These are phyloP conservation scores for Ceratobasidium sp. DNA, from an alignment of 1,284 basidiomycete species.

Conservation along the genomic window DNA sequence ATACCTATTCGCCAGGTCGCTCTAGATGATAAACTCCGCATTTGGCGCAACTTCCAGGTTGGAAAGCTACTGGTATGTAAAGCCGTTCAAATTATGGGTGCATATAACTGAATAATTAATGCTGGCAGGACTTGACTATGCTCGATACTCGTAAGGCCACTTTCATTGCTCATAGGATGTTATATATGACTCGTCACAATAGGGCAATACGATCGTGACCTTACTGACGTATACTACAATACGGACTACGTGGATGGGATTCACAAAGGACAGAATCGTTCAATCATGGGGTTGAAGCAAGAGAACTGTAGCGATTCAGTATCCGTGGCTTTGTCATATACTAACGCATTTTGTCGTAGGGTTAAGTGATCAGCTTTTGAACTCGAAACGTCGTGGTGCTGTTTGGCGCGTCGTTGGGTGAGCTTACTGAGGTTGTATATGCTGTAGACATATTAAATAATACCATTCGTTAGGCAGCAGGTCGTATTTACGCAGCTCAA, in stretches of 20 bases:
- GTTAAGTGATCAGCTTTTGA: conserved; percentile 60
- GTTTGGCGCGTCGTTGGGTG: conserved; percentile 67
- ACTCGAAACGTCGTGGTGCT: conserved; percentile 60
- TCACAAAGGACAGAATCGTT: conserved; percentile 51
- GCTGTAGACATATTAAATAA: conserved; percentile 5
- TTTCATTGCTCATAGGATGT: not conserved
- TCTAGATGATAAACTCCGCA: conserved; percentile 65
- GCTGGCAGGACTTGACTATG: conserved; percentile 46
- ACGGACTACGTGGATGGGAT: conserved; percentile 50
- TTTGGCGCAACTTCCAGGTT: conserved; percentile 72
- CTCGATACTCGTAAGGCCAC: conserved; percentile 49
- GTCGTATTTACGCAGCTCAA: conserved; percentile 63
- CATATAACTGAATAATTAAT: conserved; percentile 48
- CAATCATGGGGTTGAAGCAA: conserved; percentile 65
- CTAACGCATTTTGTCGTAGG: conserved; percentile 50
- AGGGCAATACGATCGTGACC: conserved; percentile 68
- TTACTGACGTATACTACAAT: conserved; percentile 71
- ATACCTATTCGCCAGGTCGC: conserved; percentile 72
- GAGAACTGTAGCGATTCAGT: conserved; percentile 57
- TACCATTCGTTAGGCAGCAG: conserved; percentile 56
- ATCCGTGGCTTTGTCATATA: not conserved
- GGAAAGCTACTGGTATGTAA: conserved; percentile 61
- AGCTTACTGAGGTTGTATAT: conserved; percentile 3
- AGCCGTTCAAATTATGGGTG: conserved; percentile 67
- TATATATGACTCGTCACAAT: conserved; percentile 3